Base-by-base conservation (phyloP, 2,329 filamentous ascomycete genomes). In the Alternaria brassicae region DNA sequence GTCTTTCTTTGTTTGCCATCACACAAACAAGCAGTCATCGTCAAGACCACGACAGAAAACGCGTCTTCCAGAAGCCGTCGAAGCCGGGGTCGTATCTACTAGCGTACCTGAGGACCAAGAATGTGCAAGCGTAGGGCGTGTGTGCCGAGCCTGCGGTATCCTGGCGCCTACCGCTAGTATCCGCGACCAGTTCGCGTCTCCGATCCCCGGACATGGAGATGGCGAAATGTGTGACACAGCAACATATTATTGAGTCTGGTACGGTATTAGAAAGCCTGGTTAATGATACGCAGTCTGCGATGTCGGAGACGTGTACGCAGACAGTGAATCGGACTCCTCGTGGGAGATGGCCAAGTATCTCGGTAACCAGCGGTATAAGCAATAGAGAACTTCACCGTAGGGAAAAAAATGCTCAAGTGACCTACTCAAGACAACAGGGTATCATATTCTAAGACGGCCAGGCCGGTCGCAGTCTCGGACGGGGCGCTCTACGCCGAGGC, bases 361-460 rank as follows among this genome's bases (percentile, higher is more conserved):
- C 66, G 66, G 66, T 59, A 68, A 70, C 42, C 55, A 45, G 64
- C 68, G 68, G 68, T 63, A 60, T 58, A 67, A 64, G 61, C 55
- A 44, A 53, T 56, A 28, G 60, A 45, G 52, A 63, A 54, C 32
- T 63, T 61, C 39, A 59, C 21, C 44, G 60, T 59, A 64, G 37
- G 61, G 44, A 53, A 55, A 52, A 55, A 56, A 62, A 55, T 56
- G 57, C 63, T 66, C 66, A 63, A 65, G 59, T 69, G 67, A 68
- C 64, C 62, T 60, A 37, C 42, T 50, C 45, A 36, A 53, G 61
- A 62, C 52, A 66, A 61, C 51, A 56, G 60, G 57, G 54, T 63
- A 62, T 61, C 56, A 49, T 60, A 55, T 60, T 65, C 57, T 61
- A 39, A 41, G 47, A 62, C 58, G 50, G 60, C 53, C 63, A 47